Conservation (phyloP, 1,284 basidiomycete species). For the Boletus semigastroideus region DNA sequence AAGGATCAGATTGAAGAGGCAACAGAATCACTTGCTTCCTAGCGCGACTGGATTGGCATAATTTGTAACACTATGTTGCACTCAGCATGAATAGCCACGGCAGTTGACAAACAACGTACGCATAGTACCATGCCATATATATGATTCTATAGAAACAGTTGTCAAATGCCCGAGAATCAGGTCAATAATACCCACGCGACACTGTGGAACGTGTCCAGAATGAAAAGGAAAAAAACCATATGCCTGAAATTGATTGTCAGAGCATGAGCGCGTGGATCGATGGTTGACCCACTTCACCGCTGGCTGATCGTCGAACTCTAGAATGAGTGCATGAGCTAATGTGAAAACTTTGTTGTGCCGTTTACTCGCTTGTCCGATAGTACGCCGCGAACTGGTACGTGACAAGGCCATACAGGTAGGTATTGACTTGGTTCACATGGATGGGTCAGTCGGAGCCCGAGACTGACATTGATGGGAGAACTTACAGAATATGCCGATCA, state of each 20-base stretch:
- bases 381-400: slow-evolving; percentile 48
- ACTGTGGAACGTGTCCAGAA: slow-evolving; percentile 46
- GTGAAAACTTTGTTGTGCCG: background rate
- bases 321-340: background rate
- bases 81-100: background rate
- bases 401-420: slow-evolving; percentile 50
- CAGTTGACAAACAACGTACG: background rate
- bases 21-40: background rate
- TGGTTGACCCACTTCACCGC: slow-evolving; percentile 13
- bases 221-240: slow-evolving; percentile 40
- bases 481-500: slow-evolving; percentile 40
- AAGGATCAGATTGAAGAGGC: background rate
- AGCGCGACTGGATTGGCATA: slow-evolving; percentile 8
- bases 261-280: background rate
- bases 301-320: slow-evolving; percentile 45
- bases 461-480: background rate
- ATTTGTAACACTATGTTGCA: slow-evolving; percentile 9
- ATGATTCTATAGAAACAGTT: slow-evolving; percentile 6
- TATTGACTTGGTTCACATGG: slow-evolving; percentile 39
- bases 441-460: too few relatives aligned
- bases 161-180: background rate
- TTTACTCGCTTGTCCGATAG: slow-evolving; percentile 39
- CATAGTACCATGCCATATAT: slow-evolving; percentile 18
- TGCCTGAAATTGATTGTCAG: slow-evolving; percentile 21
- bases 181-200: slow-evolving; percentile 14